Evolutionary conservation across 139 green algal species (phyloP).

Genomic region (Chlamydomonas incerta): DNA sequence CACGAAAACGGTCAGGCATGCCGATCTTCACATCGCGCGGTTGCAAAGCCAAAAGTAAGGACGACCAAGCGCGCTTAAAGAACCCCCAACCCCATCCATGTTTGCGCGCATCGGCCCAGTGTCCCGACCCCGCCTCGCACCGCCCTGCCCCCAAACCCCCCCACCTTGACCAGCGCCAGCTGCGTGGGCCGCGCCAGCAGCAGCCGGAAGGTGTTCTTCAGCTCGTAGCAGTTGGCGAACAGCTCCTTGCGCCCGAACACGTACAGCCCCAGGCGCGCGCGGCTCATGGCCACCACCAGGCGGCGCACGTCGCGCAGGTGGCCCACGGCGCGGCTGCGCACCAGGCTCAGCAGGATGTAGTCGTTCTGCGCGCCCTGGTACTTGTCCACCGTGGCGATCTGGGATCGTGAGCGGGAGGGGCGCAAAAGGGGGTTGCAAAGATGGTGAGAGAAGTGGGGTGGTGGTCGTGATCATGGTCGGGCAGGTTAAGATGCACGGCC

Average conservation of each 20-base stretch:
- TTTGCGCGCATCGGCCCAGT: no score
- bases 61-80: no score
- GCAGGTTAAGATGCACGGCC: no score
- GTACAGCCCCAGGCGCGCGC: constrained; percentile 95
- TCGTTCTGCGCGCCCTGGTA: constrained; percentile 99
- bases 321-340: constrained; percentile 91
- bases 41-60: no score
- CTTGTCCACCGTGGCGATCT: constrained; percentile 95
- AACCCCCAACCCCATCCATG: no score
- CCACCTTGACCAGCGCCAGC: constrained; percentile 76
- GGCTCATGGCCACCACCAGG: constrained; percentile 95
- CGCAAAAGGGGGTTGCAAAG: no score
- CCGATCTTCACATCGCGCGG: no score
- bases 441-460: no score
- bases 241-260: constrained; percentile 90
- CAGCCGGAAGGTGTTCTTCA: constrained; percentile 87
- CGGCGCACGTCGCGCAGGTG: constrained; percentile 96
- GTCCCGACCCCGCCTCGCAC: no score
- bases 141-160: neutral
- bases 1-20: no score
- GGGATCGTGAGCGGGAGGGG: neutral
- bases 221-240: constrained; percentile 95
- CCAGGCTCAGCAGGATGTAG: constrained; percentile 95
- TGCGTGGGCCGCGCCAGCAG: constrained; percentile 84
- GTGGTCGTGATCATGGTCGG: no score